These are phyloP conservation scores for Jackrogersella minutella DNA, from an alignment of 495 filamentous ascomycete species.

Conservation along the genomic window DNA sequence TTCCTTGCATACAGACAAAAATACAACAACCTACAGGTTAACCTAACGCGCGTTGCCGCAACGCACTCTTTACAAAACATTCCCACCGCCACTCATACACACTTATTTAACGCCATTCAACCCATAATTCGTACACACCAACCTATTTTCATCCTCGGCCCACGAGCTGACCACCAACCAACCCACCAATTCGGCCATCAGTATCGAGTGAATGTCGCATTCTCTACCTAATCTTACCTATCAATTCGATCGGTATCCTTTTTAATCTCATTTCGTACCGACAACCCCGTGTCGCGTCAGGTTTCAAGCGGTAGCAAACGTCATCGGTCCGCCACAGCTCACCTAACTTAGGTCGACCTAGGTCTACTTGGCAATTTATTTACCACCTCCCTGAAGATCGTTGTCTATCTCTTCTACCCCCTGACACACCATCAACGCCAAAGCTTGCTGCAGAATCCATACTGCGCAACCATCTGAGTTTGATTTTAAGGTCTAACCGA, in stretches of 20 bases:
- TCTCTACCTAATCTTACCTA: constrained; percentile 23
- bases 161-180: constrained; percentile 33
- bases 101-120: constrained; percentile 12
- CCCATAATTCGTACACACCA: background rate
- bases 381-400: constrained; percentile 36
- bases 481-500: constrained; percentile 15
- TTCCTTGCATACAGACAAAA: constrained; percentile 34
- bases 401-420: constrained; percentile 29
- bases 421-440: constrained; percentile 16
- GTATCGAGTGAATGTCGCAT: constrained; percentile 23
- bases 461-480: constrained; percentile 25
- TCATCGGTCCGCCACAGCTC: constrained; percentile 32
- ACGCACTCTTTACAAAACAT: constrained; percentile 20
- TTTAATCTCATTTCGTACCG: constrained; percentile 16
- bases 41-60: constrained; percentile 37
- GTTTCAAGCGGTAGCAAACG: constrained; percentile 35
- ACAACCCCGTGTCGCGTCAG: constrained; percentile 20
- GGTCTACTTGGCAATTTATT: constrained; percentile 23
- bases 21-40: constrained; percentile 17
- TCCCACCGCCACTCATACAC: constrained; percentile 1
- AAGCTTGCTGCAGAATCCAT: constrained; percentile 15
- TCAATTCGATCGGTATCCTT: constrained; percentile 40
- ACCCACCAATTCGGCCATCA: background rate
- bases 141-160: constrained; percentile 19
- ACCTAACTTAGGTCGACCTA: background rate